These are phyloP conservation scores for Diaporthe sp. DNA, from an alignment of 2,329 filamentous ascomycete genomes.

Conservation along the genomic window DNA sequence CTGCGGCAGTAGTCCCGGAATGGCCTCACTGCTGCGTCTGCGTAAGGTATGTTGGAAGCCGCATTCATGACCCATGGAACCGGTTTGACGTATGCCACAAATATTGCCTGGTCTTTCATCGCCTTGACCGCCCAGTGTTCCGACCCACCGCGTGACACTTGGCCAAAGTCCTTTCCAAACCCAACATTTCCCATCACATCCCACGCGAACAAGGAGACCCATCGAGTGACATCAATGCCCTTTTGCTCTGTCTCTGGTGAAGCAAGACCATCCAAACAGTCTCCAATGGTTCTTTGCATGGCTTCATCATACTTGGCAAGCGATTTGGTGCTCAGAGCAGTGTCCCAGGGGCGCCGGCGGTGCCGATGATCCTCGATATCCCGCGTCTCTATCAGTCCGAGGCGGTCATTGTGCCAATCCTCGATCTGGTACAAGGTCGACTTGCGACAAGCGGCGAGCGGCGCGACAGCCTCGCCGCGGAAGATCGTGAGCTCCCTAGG, in stretches of 20 bases:
- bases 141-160: not conserved
- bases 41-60: not conserved
- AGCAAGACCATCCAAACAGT: not conserved
- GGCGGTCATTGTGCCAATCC: not conserved
- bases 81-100: not conserved
- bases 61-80: constrained; percentile 1
- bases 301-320: not conserved
- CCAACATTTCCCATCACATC: constrained; percentile 21
- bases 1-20: constrained; percentile 16
- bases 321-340: not conserved
- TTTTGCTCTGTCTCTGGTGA: not conserved
- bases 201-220: constrained; percentile 13
- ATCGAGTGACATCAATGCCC: not conserved
- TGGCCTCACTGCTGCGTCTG: not conserved
- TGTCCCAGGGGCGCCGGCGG: not conserved
- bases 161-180: constrained; percentile 15
- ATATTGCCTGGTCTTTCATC: not conserved
- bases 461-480: not conserved
- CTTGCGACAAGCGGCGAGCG: not conserved
- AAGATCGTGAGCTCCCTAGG: constrained; percentile 39
- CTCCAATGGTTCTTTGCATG: not conserved
- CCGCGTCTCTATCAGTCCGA: constrained; percentile 10
- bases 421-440: constrained; percentile 10
- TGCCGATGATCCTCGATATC: not conserved
- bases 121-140: constrained; percentile 8